These are phyloP conservation scores for Kazachstania bromeliacearum DNA, from an alignment of 805 yeast species.

Conservation along the genomic window DNA sequence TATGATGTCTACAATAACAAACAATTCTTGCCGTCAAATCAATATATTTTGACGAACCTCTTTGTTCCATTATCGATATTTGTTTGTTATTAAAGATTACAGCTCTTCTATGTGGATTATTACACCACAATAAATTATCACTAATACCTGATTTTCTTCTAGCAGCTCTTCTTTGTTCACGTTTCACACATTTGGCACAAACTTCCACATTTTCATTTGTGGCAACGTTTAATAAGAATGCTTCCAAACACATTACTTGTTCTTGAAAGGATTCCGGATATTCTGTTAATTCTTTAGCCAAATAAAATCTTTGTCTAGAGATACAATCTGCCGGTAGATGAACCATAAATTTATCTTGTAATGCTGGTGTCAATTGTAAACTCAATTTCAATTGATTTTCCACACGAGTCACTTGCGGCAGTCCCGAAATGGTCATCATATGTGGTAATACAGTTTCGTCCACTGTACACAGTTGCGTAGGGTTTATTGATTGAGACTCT, in stretches of 20 bases:
- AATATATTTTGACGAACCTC: conserved; percentile 22
- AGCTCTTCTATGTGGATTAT: conserved; percentile 66
- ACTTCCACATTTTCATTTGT: conserved; percentile 52
- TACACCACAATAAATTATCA: conserved; percentile 71
- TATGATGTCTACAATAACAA: conserved; percentile 94
- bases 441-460: not conserved
- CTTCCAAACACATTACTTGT: conserved; percentile 59
- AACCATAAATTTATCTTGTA: conserved; percentile 57
- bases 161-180: conserved; percentile 90
- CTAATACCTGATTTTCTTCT: conserved; percentile 77
- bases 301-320: conserved; percentile 74
- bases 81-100: conserved; percentile 88
- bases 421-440: conserved; percentile 40
- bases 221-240: conserved; percentile 64
- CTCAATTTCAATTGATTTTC: conserved; percentile 88
- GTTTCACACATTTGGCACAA: conserved; percentile 79
- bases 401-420: conserved; percentile 80
- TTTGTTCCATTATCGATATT: conserved; percentile 41
- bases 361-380: conserved; percentile 57
- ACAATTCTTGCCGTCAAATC: conserved; percentile 68
- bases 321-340: conserved; percentile 84
- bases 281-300: conserved; percentile 34
- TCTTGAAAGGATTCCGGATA: conserved; percentile 41
- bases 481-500: not conserved
- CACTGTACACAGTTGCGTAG: not conserved